These are phyloP conservation scores for Asterophora parasitica DNA, from an alignment of 768 basidiomycete species.

Conservation along the genomic window DNA sequence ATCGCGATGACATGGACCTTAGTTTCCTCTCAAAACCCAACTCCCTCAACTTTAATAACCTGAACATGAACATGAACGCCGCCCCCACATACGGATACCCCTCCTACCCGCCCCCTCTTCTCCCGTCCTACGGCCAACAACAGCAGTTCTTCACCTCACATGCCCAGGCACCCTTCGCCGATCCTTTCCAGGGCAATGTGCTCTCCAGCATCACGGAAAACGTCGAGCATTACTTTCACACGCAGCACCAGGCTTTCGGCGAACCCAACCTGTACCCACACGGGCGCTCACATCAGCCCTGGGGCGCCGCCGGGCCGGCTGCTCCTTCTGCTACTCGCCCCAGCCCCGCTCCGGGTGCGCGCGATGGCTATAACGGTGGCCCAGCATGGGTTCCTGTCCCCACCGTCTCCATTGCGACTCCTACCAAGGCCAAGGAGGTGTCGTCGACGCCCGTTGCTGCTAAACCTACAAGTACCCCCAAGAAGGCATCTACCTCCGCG, in stretches of 20 bases:
- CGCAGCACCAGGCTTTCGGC: constrained; percentile 20
- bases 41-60: constrained; percentile 7
- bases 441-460: background rate
- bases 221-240: constrained; percentile 40
- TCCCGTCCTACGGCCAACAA: constrained; percentile 22
- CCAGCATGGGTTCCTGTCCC: constrained; percentile 21
- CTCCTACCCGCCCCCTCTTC: constrained; percentile 22
- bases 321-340: background rate
- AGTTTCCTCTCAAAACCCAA: constrained; percentile 25
- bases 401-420: constrained; percentile 6
- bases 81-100: constrained; percentile 28
- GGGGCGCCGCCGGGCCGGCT: constrained; percentile 2
- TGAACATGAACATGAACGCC: constrained; percentile 16
- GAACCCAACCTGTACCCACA: constrained; percentile 15
- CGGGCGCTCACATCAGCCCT: background rate
- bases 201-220: constrained; percentile 35
- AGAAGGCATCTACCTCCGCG: background rate
- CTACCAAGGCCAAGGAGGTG: background rate
- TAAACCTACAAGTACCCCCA: background rate
- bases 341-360: background rate
- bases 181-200: constrained; percentile 36
- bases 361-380: constrained; percentile 8
- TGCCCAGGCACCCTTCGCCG: constrained; percentile 26
- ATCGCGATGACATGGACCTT: constrained; percentile 30
- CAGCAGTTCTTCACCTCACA: constrained; percentile 22